Evolutionary conservation across 2,329 filamentous ascomycete genomes (phyloP).

Genomic region (Penicillium sp.): DNA sequence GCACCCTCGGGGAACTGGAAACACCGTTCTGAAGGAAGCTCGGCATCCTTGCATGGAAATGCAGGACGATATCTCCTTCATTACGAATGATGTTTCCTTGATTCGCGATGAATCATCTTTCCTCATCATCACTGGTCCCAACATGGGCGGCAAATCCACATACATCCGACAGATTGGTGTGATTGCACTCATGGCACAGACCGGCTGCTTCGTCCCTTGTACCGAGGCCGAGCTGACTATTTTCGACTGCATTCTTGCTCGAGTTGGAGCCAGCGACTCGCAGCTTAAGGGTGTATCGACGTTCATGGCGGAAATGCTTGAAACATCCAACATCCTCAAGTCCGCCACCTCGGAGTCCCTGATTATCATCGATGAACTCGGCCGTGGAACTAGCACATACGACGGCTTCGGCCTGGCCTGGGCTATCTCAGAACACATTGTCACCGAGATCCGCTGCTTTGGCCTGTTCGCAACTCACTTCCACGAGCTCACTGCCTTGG

Average conservation of each 20-base stretch:
- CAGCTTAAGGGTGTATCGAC: slow-evolving; percentile 97
- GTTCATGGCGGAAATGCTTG: slow-evolving; percentile 99
- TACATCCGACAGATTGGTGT: slow-evolving; percentile 98
- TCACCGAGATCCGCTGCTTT: slow-evolving; percentile 91
- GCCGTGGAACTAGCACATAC: slow-evolving; percentile 94
- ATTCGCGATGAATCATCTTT: slow-evolving; percentile 79
- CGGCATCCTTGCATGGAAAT: slow-evolving; percentile 98
- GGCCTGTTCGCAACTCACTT: slow-evolving; percentile 97
- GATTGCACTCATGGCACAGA: slow-evolving; percentile 94
- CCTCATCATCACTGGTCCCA: slow-evolving; percentile 93
- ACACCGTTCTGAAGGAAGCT: slow-evolving; percentile 87
- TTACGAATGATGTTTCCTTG: slow-evolving; percentile 92
- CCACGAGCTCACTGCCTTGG: slow-evolving; percentile 91
- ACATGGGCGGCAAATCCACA: slow-evolving; percentile 98
- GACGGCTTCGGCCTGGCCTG: slow-evolving; percentile 98
- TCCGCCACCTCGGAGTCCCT: slow-evolving; percentile 91
- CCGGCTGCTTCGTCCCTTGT: slow-evolving; percentile 94
- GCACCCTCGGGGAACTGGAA: slow-evolving; percentile 80
- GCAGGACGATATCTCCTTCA: slow-evolving; percentile 98
- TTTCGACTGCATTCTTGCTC: slow-evolving; percentile 94
- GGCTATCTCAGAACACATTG: slow-evolving; percentile 97
- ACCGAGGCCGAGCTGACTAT: slow-evolving; percentile 87
- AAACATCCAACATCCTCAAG: slow-evolving; percentile 97
- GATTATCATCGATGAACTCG: slow-evolving; percentile 98
- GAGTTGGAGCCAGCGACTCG: slow-evolving; percentile 92